phyloP scores from a whole-genome alignment of 2,329 filamentous ascomycete species.

The Cercospora janseana region DNA sequence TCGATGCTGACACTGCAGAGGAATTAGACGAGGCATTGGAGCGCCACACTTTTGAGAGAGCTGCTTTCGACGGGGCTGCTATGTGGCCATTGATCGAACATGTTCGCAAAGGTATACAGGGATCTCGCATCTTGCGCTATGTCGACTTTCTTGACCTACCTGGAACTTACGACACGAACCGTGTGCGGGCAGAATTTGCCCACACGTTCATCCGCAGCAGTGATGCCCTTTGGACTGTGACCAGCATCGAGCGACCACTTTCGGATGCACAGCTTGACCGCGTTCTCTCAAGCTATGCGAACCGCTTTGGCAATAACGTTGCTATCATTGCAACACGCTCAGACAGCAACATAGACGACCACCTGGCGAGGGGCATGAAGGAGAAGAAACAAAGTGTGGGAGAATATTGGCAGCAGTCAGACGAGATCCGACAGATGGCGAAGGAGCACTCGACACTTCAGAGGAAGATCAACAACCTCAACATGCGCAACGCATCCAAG shows the following conservation, averaged over 20 bases:
- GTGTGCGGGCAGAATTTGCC: slow-evolving; percentile 22
- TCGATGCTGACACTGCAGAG: slow-evolving; percentile 17
- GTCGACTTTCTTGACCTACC: slow-evolving; percentile 31
- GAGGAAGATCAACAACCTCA: slow-evolving; percentile 3
- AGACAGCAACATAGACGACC: slow-evolving; percentile 24
- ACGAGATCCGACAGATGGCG: slow-evolving; percentile 5
- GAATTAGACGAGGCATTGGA: slow-evolving; percentile 21
- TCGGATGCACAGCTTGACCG: slow-evolving; percentile 21
- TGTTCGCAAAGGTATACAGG: slow-evolving; percentile 24
- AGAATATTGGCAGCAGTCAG: slow-evolving; percentile 11
- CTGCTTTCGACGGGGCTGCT: slow-evolving; percentile 8
- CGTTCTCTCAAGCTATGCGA: slow-evolving; percentile 24
- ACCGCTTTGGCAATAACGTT: slow-evolving; percentile 23
- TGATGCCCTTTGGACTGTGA: slow-evolving; percentile 29
- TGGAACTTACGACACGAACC: slow-evolving; percentile 30
- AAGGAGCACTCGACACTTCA: background rate
- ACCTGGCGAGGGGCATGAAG: slow-evolving; percentile 14
- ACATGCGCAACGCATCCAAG: slow-evolving; percentile 11
- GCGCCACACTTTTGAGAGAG: slow-evolving; percentile 19
- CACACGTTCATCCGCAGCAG: slow-evolving; percentile 25
- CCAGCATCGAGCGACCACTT: slow-evolving; percentile 21
- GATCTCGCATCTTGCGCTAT: slow-evolving; percentile 23
- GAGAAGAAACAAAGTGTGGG: slow-evolving; percentile 12
- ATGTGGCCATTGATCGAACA: slow-evolving; percentile 31
- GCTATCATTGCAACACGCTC: slow-evolving; percentile 27